Evolutionary conservation across 2,329 filamentous ascomycete species (phyloP).

Genomic region (Pestalotiopsis sp.): DNA sequence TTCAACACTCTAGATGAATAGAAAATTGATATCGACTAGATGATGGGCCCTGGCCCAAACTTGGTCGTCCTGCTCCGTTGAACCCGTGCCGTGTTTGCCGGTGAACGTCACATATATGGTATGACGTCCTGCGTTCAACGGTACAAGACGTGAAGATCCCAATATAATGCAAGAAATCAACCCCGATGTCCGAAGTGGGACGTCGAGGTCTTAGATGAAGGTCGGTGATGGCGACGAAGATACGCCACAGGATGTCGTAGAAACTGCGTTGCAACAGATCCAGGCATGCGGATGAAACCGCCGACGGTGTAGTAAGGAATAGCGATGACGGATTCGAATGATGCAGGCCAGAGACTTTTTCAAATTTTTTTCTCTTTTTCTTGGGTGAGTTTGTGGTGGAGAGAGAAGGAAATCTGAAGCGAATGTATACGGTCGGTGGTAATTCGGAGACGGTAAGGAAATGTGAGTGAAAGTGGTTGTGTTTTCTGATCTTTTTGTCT

Average conservation of each 20-base stretch:
- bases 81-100: neutral
- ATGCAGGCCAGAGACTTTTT: neutral
- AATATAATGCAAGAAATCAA: neutral
- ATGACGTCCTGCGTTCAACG: neutral
- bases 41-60: neutral
- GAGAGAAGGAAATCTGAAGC: conserved; percentile 17
- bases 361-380: neutral
- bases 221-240: neutral
- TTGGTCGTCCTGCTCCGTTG: neutral
- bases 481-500: neutral
- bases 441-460: neutral
- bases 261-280: neutral
- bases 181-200: neutral
- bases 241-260: neutral
- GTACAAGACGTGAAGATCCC: neutral
- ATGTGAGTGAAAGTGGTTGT: conserved; percentile 1
- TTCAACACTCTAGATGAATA: neutral
- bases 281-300: neutral
- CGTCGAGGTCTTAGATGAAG: neutral
- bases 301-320: neutral
- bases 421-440: conserved; percentile 30
- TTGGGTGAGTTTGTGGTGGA: neutral
- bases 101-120: neutral
- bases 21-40: neutral
- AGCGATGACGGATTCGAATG: neutral